Evolutionary conservation across 2,329 filamentous ascomycete genomes (phyloP), one percentile per base, ranked within the genome.

Genomic region (Fusarium praegraminearum): DNA sequence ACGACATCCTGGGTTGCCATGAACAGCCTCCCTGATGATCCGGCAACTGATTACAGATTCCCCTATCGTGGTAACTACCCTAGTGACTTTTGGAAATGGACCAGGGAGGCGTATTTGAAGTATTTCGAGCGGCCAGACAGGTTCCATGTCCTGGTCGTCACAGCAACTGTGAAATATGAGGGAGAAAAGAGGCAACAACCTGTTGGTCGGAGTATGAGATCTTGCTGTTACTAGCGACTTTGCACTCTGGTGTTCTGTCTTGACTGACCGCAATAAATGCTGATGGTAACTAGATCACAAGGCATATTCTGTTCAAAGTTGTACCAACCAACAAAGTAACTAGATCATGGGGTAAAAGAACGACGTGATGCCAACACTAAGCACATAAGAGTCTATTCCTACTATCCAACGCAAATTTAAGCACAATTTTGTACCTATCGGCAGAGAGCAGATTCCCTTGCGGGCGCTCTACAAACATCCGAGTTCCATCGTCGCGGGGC

Each of bases 281-380:
- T 60, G 9, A 57, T 20, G 20, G 18, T 8, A 1, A 11, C 22
- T 18, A 67, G 51, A 66, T 10, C 64, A 60, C 20, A 22, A 22
- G 20, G 20, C 20, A 22, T 22, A 22, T 22, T 22, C 20, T 22
- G 20, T 22, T 22, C 20, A 22, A 22, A 22, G 20, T 22, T 22
- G 20, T 22, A 22, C 20, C 20, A 22, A 22, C 20, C 20, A 22
- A 22, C 20, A 22, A 22, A 22, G 20, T 22, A 22, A 22, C 20
- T 22, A 67, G 51, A 66, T 10, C 64, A 60, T 5, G 64, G 56
- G 1, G 41, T 62, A 3, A 32, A 66, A 15, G 56, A 61, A n/a
- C 40, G 56, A 20, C 41, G 32, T 20, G 57, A 57, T 7, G 57
- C 43, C 8, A 66, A 57, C 24, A 47, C 47, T 1, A 24, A 46